Evolutionary conservation across 2,329 filamentous ascomycete species (phyloP).

Genomic region (Claviceps humidiphila): DNA sequence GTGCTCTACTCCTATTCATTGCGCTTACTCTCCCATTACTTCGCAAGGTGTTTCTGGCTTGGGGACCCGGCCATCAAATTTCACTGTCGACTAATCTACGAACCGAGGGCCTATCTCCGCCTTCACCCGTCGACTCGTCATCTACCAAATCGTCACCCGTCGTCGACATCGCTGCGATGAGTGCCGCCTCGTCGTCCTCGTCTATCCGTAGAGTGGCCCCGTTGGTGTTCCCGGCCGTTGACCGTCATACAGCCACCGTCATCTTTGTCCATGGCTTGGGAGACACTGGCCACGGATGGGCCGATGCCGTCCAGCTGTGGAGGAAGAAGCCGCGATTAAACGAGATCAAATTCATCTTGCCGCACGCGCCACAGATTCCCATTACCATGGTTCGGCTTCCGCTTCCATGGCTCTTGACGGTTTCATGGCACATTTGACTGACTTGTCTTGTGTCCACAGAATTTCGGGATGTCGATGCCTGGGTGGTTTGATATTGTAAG

Average conservation of each 20-base stretch:
- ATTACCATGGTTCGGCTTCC: constrained; percentile 48
- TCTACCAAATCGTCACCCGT: neutral
- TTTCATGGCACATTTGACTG: neutral
- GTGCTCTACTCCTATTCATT: neutral
- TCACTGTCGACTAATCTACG: neutral
- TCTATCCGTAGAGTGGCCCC: constrained; percentile 28
- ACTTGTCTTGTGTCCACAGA: constrained; percentile 31
- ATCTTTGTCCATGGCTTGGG: constrained; percentile 91
- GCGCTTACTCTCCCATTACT: neutral
- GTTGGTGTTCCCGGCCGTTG: constrained; percentile 65
- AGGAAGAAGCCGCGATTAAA: constrained; percentile 65
- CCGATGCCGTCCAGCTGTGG: constrained; percentile 77
- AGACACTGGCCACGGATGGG: constrained; percentile 69
- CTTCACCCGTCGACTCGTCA: neutral
- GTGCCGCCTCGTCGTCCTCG: constrained; percentile 12
- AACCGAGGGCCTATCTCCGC: neutral
- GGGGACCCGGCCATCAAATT: neutral
- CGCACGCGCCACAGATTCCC: constrained; percentile 75
- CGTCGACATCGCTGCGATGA: neutral
- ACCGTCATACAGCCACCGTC: constrained; percentile 81
- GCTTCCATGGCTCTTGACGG: neutral
- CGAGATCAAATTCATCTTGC: constrained; percentile 88
- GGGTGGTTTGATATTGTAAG: constrained; percentile 74
- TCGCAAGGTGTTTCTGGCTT: neutral
- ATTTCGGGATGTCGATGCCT: constrained; percentile 67